These are phyloP conservation scores for Monosporascus sp. DNA, from an alignment of 2,329 filamentous ascomycete species.

Conservation along the genomic window DNA sequence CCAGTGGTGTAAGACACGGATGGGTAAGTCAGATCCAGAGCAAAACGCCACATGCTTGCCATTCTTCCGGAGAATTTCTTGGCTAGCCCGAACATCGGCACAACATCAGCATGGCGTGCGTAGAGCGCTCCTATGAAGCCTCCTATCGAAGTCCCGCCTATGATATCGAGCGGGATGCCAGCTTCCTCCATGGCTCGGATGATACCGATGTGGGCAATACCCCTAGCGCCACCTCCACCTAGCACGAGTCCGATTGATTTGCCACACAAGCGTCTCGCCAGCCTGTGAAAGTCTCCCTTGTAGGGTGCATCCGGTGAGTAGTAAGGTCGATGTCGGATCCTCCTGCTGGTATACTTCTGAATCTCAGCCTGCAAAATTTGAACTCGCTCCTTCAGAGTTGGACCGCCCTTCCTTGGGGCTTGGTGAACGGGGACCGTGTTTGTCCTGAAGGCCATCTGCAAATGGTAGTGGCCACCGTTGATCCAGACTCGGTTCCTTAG, in stretches of 20 bases:
- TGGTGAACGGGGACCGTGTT: slow-evolving; percentile 72
- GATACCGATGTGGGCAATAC: slow-evolving; percentile 88
- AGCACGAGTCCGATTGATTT: slow-evolving; percentile 93
- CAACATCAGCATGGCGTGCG: slow-evolving; percentile 90
- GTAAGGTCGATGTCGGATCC: slow-evolving; percentile 79
- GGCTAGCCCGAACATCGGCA: slow-evolving; percentile 91
- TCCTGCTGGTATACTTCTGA: slow-evolving; percentile 94
- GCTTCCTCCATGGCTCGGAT: slow-evolving; percentile 94
- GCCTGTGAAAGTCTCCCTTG: slow-evolving; percentile 93
- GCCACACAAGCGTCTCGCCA: slow-evolving; percentile 84
- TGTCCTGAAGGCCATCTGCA: slow-evolving; percentile 86
- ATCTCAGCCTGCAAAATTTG: slow-evolving; percentile 96
- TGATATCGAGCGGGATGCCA: slow-evolving; percentile 89
- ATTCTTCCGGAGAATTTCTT: slow-evolving; percentile 99
- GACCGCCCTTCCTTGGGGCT: slow-evolving; percentile 72
- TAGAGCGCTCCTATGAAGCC: slow-evolving; percentile 94
- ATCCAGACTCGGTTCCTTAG: slow-evolving; percentile 93
- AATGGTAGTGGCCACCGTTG: slow-evolving; percentile 94
- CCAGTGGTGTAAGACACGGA: slow-evolving; percentile 96
- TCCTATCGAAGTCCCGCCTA: slow-evolving; percentile 94
- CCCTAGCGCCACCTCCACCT: slow-evolving; percentile 86
- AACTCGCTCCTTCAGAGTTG: slow-evolving; percentile 83
- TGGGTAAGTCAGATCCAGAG: slow-evolving; percentile 90
- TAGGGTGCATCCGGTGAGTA: slow-evolving; percentile 90
- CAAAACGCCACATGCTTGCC: slow-evolving; percentile 99